Conservation (phyloP, 2,329 filamentous ascomycete species). For the Hypoxylon sp. region DNA sequence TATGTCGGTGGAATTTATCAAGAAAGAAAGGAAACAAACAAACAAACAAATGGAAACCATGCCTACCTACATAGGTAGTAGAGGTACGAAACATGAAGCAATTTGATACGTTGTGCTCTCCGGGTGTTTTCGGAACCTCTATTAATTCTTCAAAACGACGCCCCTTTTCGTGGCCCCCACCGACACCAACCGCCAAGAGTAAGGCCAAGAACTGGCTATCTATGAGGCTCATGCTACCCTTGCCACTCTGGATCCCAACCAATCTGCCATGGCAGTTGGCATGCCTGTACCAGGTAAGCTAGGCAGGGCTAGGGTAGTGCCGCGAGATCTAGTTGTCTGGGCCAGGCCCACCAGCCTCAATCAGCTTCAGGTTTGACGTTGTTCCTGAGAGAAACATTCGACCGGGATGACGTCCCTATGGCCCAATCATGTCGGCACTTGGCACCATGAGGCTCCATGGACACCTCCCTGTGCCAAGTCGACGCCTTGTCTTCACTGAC, state of each 20-base stretch:
- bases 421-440: slow-evolving; percentile 26
- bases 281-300: not conserved
- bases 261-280: not conserved
- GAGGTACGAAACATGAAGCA: slow-evolving; percentile 23
- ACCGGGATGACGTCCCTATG: slow-evolving; percentile 12
- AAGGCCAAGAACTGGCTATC: slow-evolving; percentile 26
- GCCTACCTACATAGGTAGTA: too few relatives aligned
- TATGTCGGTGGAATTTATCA: slow-evolving; percentile 2
- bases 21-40: too few relatives aligned
- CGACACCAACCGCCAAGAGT: slow-evolving; percentile 25
- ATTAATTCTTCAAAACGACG: slow-evolving; percentile 1
- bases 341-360: slow-evolving; percentile 35
- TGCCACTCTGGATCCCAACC: slow-evolving; percentile 1
- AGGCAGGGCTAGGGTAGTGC: slow-evolving; percentile 9
- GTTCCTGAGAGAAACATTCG: slow-evolving; percentile 28
- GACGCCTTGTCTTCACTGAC: slow-evolving; percentile 17
- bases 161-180: slow-evolving; percentile 29
- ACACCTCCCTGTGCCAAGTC: slow-evolving; percentile 33
- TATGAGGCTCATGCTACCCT: slow-evolving; percentile 35
- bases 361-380: slow-evolving; percentile 38
- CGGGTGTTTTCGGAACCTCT: slow-evolving; percentile 29
- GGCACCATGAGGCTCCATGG: slow-evolving; percentile 32
- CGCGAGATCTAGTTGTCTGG: slow-evolving; percentile 27
- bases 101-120: slow-evolving; percentile 25
- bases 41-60: too few relatives aligned